Conservation (phyloP, 2,329 filamentous ascomycete genomes). For the Elsinoe australis region DNA sequence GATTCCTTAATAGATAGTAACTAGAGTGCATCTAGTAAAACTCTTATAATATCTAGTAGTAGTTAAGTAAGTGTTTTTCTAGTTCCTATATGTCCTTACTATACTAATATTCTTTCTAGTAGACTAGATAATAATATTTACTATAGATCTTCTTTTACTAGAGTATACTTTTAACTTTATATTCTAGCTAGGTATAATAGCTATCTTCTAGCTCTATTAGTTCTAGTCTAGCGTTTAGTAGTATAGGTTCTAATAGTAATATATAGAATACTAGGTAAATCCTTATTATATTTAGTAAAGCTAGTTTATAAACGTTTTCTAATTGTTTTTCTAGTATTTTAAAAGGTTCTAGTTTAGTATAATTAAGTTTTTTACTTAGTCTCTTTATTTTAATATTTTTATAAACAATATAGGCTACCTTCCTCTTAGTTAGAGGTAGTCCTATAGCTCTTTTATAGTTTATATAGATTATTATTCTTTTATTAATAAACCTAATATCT, state of each 20-base stretch:
- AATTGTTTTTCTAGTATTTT: constrained; percentile 10
- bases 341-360: constrained; percentile 18
- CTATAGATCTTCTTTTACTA: not conserved
- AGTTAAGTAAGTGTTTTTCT: not conserved
- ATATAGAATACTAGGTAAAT: constrained; percentile 21
- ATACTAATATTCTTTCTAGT: constrained; percentile 14
- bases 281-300: constrained; percentile 10
- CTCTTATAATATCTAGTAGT: not conserved
- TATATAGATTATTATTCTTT: not conserved
- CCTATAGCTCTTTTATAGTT: not conserved
- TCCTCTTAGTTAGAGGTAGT: constrained; percentile 15
- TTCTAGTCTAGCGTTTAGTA: not conserved
- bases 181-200: not conserved
- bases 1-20: too few species aligned
- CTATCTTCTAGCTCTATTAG: constrained; percentile 1
- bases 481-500: not conserved
- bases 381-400: constrained; percentile 17
- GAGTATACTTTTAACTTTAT: constrained; percentile 5
- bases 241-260: constrained; percentile 15
- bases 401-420: constrained; percentile 3
- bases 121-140: not conserved
- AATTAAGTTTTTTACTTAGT: constrained; percentile 18
- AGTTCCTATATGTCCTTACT: constrained; percentile 12
- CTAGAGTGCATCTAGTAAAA: too few species aligned
- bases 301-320: constrained; percentile 18